Conservation (phyloP, 2,329 filamentous ascomycete genomes). For the Kalmusia sp. region DNA sequence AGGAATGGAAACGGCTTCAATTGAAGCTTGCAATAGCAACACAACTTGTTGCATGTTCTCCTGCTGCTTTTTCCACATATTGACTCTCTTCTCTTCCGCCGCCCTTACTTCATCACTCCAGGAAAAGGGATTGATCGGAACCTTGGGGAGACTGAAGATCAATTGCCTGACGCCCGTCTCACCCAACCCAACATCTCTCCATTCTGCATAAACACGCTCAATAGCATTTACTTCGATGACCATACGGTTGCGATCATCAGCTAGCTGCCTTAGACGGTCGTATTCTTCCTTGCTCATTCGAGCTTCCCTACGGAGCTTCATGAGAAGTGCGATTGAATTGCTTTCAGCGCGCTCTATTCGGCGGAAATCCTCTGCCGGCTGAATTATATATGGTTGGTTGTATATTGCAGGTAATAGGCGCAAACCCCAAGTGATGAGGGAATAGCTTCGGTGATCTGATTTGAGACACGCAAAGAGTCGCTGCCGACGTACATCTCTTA, state of each 20-base stretch:
- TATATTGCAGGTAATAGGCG: conserved; percentile 29
- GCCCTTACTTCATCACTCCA: conserved; percentile 29
- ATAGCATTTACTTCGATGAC: conserved; percentile 15
- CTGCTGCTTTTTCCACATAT: conserved; percentile 31
- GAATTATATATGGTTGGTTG: conserved; percentile 17
- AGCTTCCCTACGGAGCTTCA: conserved; percentile 34
- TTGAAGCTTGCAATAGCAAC: conserved; percentile 23
- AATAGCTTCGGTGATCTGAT: conserved; percentile 15
- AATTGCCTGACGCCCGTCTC: not conserved
- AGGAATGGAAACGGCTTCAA: conserved; percentile 26
- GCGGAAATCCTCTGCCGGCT: conserved; percentile 6
- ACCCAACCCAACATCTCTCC: conserved; percentile 26
- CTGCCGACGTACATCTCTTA: conserved; percentile 35
- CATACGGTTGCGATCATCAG: conserved; percentile 27
- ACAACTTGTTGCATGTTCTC: conserved; percentile 24
- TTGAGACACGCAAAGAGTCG: conserved; percentile 25
- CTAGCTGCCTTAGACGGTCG: conserved; percentile 24
- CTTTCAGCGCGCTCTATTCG: conserved; percentile 24
- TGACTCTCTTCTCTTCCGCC: conserved; percentile 22
- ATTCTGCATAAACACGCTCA: conserved; percentile 12
- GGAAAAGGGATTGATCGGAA: conserved; percentile 26
- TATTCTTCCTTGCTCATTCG: conserved; percentile 21
- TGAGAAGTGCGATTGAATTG: conserved; percentile 23
- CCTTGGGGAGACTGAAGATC: not conserved
- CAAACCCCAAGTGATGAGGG: conserved; percentile 31